Conservation (phyloP, 2,329 filamentous ascomycete genomes). For the Diaporthe ilicicola region DNA sequence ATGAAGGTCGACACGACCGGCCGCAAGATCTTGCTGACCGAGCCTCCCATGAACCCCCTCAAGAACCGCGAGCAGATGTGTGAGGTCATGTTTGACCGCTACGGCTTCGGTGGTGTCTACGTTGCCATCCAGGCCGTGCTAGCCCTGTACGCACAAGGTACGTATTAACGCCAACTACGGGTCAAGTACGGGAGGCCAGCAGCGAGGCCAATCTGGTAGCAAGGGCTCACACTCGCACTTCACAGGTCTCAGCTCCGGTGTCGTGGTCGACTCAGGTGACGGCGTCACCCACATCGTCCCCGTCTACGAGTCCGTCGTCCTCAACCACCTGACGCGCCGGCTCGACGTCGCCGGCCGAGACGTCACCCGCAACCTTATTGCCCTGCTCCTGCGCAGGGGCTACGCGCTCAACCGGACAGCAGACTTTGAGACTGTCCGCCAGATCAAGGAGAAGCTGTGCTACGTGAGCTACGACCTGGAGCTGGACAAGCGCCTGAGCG, state of each 20-base stretch:
- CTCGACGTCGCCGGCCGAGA: constrained; percentile 96
- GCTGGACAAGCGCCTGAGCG: constrained; percentile 92
- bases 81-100: constrained; percentile 99
- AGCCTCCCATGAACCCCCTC: constrained; percentile 97
- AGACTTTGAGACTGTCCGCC: constrained; percentile 97
- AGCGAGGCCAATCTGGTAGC: not conserved
- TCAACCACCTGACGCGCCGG: constrained; percentile 94
- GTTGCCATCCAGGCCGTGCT: constrained; percentile 98
- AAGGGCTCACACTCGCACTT: not conserved
- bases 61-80: constrained; percentile 98
- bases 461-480: constrained; percentile 99
- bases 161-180: constrained; percentile 36
- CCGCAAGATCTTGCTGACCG: constrained; percentile 96
- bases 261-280: constrained; percentile 98
- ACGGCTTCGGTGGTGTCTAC: constrained; percentile 95
- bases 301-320: constrained; percentile 96
- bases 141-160: constrained; percentile 95
- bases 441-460: constrained; percentile 99
- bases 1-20: constrained; percentile 90
- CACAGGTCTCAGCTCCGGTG: constrained; percentile 83
- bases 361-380: constrained; percentile 98
- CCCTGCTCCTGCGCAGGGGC: constrained; percentile 88
- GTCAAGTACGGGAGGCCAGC: not conserved
- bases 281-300: constrained; percentile 99
- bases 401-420: constrained; percentile 98